Base-by-base conservation (phyloP, 345 rosid species). In the Barbarea vulgaris region DNA sequence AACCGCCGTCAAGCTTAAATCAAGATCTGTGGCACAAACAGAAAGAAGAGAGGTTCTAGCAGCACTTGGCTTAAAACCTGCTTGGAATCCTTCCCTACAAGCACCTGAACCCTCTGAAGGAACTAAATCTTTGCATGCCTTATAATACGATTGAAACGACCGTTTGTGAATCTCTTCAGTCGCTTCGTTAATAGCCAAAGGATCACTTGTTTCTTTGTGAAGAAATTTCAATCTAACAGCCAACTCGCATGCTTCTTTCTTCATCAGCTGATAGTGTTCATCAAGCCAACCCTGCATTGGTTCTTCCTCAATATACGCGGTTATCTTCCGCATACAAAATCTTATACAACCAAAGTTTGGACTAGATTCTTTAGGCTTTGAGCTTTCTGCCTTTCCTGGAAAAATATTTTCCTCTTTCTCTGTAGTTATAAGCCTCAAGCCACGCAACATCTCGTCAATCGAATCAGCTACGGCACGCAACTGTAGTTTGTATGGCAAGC, bases 251-350 rank as follows among this genome's bases (percentile, higher is more conserved):
- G 96, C 96, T 85, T 87, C 93, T 44, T 83, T 87, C 78, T 87
- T 94, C 91, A 87, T 75, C 80, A 94, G 82, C 30, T 80, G 86
- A 80, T 85, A 91, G 72, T 87, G 97, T 75, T 94, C 97, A 83
- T 91, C 98, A 84, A 91, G 97, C 98, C 98, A 94, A 30, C 98
- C 98, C 76, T 91, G 96, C 36, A 90, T 62, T 17, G 98, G 97
- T 77, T 94, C 98, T 82, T 94, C 98, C 83, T 94, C 97, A 34
- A 94, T 94, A 80, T 94, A 93, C 78, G 86, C 89, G 33, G 84
- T 87, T 41, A 94, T 72, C 70, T 81, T 90, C 55, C 93, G 93
- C 76, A 94, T 79, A 63, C 83, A 83, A 63, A 94, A 85, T 80
- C 83, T 91, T 55, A 94, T 72, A 74, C 92, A 57, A 60, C 97